phyloP scores from a whole-genome alignment of 2,329 filamentous ascomycete genomes.

The Metarhizium brunneum region DNA sequence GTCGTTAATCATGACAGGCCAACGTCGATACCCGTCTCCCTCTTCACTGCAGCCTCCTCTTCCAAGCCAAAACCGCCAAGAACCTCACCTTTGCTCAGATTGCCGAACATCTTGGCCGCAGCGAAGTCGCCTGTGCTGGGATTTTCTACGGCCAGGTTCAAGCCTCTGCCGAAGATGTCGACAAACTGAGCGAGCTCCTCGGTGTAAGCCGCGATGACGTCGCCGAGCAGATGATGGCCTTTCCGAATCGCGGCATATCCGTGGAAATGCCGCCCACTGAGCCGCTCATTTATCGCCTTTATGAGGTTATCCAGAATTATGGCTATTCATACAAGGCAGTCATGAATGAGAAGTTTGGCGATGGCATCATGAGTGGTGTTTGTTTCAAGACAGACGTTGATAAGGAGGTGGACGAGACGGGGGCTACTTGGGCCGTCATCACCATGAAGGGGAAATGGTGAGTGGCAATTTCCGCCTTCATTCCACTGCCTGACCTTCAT shows the following conservation, averaged over 20 bases:
- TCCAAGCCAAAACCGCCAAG: constrained; percentile 64
- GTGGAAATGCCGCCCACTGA: constrained; percentile 28
- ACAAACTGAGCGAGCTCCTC: constrained; percentile 57
- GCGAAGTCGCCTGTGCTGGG: constrained; percentile 77
- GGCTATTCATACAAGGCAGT: constrained; percentile 94
- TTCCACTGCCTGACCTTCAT: not conserved
- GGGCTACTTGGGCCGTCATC: constrained; percentile 75
- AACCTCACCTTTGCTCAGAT: constrained; percentile 73
- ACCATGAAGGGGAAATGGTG: constrained; percentile 78
- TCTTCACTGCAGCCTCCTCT: constrained; percentile 56
- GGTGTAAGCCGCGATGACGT: constrained; percentile 48
- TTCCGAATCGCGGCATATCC: constrained; percentile 70
- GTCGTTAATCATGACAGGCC: constrained; percentile 31
- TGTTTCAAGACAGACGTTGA: constrained; percentile 85
- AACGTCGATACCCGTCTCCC: constrained; percentile 63
- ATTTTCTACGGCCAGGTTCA: constrained; percentile 84
- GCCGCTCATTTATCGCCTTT: constrained; percentile 69
- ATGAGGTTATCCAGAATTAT: constrained; percentile 94
- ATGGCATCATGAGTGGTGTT: constrained; percentile 96
- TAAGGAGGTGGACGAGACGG: constrained; percentile 82
- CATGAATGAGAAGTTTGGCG: constrained; percentile 88
- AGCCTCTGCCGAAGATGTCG: constrained; percentile 58
- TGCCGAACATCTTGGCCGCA: constrained; percentile 61
- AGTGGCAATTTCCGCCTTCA: constrained; percentile 18
- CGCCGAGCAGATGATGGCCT: constrained; percentile 55